Evolutionary conservation across 768 basidiomycete species (phyloP).

Genomic region (Mycena albidolilacea): DNA sequence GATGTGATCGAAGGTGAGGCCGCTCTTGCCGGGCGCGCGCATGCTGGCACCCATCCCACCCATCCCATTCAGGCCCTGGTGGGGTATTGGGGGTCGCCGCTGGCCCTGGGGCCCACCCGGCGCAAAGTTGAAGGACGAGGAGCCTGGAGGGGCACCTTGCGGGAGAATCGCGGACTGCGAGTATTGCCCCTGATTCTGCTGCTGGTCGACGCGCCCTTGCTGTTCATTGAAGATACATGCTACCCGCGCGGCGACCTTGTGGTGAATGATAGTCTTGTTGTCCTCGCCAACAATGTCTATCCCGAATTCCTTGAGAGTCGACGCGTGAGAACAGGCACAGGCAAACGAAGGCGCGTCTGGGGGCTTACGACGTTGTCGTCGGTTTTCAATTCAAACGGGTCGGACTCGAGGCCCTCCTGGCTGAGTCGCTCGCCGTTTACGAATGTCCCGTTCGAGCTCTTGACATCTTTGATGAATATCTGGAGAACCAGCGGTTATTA

Average conservation of each 20-base stretch:
- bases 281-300: conserved; percentile 99
- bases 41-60: conserved; percentile 84
- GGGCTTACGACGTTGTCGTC: conserved; percentile 93
- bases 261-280: conserved; percentile 97
- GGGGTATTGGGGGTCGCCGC: conserved; percentile 70
- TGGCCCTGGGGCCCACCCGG: conserved; percentile 52
- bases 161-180: conserved; percentile 38
- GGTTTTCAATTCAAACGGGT: conserved; percentile 93
- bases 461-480: conserved; percentile 99
- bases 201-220: conserved; percentile 84
- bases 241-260: conserved; percentile 97
- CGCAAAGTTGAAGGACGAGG: conserved; percentile 42
- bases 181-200: conserved; percentile 66
- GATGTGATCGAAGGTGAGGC: conserved; percentile 94
- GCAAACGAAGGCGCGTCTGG: conserved; percentile 12
- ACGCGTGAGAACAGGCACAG: conserved; percentile 30
- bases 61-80: conserved; percentile 77
- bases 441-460: conserved; percentile 98
- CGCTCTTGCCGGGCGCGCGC: conserved; percentile 84
- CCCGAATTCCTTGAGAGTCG: conserved; percentile 87
- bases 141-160: conserved; percentile 41
- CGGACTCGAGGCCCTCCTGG: conserved; percentile 90
- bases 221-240: conserved; percentile 90
- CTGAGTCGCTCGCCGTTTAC: conserved; percentile 96
- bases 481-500: conserved; percentile 47